Conservation (phyloP, 1,139 yeast genomes). For the Debaryomycetaceae sp. region DNA sequence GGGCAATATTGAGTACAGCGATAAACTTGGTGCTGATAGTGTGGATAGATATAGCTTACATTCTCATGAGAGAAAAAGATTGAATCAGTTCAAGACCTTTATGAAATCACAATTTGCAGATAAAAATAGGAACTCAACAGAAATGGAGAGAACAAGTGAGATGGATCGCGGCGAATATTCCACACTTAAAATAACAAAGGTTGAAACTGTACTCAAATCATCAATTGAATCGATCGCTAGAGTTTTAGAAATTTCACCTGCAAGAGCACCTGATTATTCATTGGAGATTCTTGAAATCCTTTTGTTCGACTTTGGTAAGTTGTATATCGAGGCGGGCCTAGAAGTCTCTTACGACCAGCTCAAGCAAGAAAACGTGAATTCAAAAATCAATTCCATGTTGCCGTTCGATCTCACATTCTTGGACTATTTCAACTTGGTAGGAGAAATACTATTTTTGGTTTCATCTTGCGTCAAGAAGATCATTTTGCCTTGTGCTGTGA, state of each 20-base stretch:
- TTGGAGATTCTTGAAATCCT: conserved; percentile 65
- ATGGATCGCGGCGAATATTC: conserved; percentile 25
- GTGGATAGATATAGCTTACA: conserved; percentile 31
- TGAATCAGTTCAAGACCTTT: conserved; percentile 38
- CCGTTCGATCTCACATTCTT: conserved; percentile 45
- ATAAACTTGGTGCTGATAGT: conserved; percentile 12
- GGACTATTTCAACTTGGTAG: conserved; percentile 50
- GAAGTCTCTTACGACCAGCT: conserved; percentile 59
- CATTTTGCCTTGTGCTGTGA: conserved; percentile 67
- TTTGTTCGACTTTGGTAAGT: conserved; percentile 66
- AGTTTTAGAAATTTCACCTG: conserved; percentile 68
- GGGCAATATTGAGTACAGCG: conserved; percentile 26
- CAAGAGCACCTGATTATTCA: conserved; percentile 60
- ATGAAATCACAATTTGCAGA: conserved; percentile 36
- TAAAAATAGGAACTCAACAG: conserved; percentile 20
- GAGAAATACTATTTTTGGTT: conserved; percentile 62
- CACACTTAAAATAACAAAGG: conserved; percentile 40
- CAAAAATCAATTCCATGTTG: conserved; percentile 20
- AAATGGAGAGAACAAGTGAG: conserved; percentile 14
- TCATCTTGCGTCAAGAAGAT: conserved; percentile 72
- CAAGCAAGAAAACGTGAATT: conserved; percentile 24
- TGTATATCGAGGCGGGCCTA: conserved; percentile 70
- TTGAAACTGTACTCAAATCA: conserved; percentile 65
- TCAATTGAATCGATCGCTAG: conserved; percentile 81
- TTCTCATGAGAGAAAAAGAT: conserved; percentile 38